Evolutionary conservation across 805 yeast genomes (phyloP).

Genomic region (Wickerhamiella siamensis): DNA sequence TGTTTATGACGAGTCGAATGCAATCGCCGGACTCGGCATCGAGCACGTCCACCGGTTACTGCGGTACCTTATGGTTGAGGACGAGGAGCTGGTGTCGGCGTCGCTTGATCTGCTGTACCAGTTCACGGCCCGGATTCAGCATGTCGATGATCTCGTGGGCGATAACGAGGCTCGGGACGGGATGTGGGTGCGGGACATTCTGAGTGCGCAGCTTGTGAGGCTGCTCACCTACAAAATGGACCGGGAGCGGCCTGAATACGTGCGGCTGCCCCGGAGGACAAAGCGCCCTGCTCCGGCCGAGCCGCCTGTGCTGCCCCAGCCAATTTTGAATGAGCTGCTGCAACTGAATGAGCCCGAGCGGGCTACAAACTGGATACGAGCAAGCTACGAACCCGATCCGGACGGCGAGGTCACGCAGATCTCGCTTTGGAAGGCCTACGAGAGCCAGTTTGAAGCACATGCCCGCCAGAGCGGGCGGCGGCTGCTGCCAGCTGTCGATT

Average conservation of each 20-base stretch:
- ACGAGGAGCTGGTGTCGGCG: slow-evolving; percentile 55
- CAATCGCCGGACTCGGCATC: slow-evolving; percentile 35
- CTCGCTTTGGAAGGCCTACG: slow-evolving; percentile 90
- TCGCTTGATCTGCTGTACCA: slow-evolving; percentile 74
- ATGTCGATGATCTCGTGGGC: slow-evolving; percentile 39
- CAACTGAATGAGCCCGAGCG: slow-evolving; percentile 70
- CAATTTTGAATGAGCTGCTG: slow-evolving; percentile 45
- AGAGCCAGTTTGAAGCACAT: slow-evolving; percentile 61
- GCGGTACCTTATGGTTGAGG: slow-evolving; percentile 46
- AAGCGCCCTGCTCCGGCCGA: slow-evolving; percentile 52
- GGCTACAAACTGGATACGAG: slow-evolving; percentile 88
- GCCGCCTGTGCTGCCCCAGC: slow-evolving; percentile 46
- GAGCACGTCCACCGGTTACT: slow-evolving; percentile 39
- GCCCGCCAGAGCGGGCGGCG: slow-evolving; percentile 35
- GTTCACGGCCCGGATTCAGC: slow-evolving; percentile 46
- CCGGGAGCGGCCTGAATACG: slow-evolving; percentile 25
- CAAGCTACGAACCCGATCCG: slow-evolving; percentile 67
- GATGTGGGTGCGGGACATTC: slow-evolving; percentile 22
- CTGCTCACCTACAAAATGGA: slow-evolving; percentile 37
- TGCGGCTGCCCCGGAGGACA: slow-evolving; percentile 26
- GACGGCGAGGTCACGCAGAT: slow-evolving; percentile 88
- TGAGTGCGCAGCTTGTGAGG: slow-evolving; percentile 48
- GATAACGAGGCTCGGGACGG: slow-evolving; percentile 13
- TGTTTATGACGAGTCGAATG: slow-evolving; percentile 43
- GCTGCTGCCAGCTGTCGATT: slow-evolving; percentile 87